Evolutionary conservation across 495 filamentous ascomycete genomes (phyloP).

Genomic region (Daldinia bambusicola): DNA sequence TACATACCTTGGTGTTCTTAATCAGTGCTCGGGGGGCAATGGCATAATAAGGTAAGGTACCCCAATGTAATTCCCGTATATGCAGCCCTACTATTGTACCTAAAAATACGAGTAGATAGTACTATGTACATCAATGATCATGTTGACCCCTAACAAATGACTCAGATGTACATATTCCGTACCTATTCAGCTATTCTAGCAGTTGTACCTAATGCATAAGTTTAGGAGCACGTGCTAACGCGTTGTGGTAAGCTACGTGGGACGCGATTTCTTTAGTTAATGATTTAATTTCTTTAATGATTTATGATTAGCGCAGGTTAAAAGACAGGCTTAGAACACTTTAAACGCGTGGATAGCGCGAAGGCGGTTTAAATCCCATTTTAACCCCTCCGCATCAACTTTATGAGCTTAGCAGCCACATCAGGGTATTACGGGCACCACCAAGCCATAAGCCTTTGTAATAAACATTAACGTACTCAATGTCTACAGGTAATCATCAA

Average conservation of each 20-base stretch:
- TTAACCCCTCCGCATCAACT: slow-evolving; percentile 1
- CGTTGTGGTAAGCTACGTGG: slow-evolving; percentile 9
- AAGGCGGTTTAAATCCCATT: slow-evolving; percentile 6
- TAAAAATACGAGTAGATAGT: no score
- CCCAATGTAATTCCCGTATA: not conserved
- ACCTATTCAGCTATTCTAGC: not conserved
- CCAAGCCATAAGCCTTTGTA: not conserved
- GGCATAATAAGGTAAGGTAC: no score
- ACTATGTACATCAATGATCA: no score
- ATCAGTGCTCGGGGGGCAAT: not conserved
- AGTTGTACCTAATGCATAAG: not conserved
- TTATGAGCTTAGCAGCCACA: slow-evolving; percentile 1
- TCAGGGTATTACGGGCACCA: not conserved
- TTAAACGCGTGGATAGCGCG: not conserved
- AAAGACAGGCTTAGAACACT: not conserved
- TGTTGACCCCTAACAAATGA: not conserved
- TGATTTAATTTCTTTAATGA: not conserved
- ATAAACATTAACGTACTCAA: not conserved
- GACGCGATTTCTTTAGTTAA: slow-evolving; percentile 16
- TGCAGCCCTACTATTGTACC: slow-evolving; percentile 2
- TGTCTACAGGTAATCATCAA: not conserved
- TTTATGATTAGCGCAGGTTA: no score
- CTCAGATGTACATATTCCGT: not conserved
- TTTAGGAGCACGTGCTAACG: slow-evolving; percentile 37
- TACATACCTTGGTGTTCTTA: no score